phyloP scores from a whole-genome alignment of 257 asterid genomes.

The Solanum virginianum region DNA sequence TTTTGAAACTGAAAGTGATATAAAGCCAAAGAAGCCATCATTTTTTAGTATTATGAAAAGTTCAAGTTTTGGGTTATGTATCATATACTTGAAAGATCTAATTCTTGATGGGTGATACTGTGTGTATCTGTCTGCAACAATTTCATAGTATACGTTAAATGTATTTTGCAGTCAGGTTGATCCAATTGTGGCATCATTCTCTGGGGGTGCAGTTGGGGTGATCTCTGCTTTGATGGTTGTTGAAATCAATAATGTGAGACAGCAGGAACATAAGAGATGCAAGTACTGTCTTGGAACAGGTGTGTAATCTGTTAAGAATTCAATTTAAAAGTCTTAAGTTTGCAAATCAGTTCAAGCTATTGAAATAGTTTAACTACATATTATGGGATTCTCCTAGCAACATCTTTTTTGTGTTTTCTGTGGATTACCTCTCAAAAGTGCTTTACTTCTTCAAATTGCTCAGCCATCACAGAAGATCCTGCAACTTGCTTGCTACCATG shows the following conservation, averaged over 20 bases:
- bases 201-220: conserved; percentile 98
- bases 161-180: conserved; percentile 58
- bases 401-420: background rate
- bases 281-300: conserved; percentile 97
- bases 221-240: conserved; percentile 96
- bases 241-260: conserved; percentile 95
- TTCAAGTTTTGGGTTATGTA: background rate
- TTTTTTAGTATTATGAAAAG: background rate
- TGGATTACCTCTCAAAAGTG: background rate
- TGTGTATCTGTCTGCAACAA: background rate
- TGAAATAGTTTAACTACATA: background rate
- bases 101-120: background rate
- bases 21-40: background rate
- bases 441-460: background rate
- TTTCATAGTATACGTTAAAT: background rate
- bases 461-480: background rate
- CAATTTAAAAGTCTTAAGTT: background rate
- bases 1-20: background rate
- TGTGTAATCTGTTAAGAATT: conserved; percentile 1
- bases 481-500: background rate
- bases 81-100: background rate
- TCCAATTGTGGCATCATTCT: conserved; percentile 95
- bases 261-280: conserved; percentile 96
- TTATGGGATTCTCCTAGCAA: background rate
- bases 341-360: background rate